Evolutionary conservation across 2,329 filamentous ascomycete species (phyloP), one percentile per base, ranked within the genome.

Genomic region (Scedosporium dehoogii): DNA sequence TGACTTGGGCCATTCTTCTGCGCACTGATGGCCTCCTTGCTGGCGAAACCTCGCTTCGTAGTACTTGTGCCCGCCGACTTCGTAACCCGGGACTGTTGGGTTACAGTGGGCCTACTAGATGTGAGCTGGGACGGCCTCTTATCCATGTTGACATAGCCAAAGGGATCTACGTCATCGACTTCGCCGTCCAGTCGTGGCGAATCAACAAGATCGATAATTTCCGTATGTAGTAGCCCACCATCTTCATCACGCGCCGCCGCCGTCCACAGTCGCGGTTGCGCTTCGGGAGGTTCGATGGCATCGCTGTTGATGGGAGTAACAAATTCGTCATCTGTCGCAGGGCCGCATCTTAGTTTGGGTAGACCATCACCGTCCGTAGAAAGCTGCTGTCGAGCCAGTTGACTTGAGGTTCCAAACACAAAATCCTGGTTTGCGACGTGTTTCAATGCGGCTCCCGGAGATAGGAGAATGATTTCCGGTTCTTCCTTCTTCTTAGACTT

Each of bases 371-470:
- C 63, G 0, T 81, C 82, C 0, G 89, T 88, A 0, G 88, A 90
- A 42, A 91, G 85, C 27, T 14, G 55, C 63, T 91, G 89, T 62
- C 81, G 77, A 14, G 87, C 88, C 25, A 96, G 75, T 71, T 96
- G 91, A 71, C 91, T 96, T 1, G 89, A 92, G 0, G 91, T 94
- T 1, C 91, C 91, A 73, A 96, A 96, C 0, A 96, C 75, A 69
- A 92, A 90, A 64, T 92, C 85, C 70, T 94, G 91, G 1, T 82
- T 78, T 3, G 83, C 79, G 14, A 89, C 82, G 66, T 88, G 81
- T 60, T 82, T 82, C 53, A 87, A 73, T 1, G 90, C 91, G 25
- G 87, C 82, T 58, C 76, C 78, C 0, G 91, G 91, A 0, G 89
- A 90, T 10, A 90, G 76, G 2, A 96, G 71, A 18, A 82, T 72